Percentiles rank a stretch among this genome's conserved stretches.
These are phyloP conservation scores for Lactarius hatsudake DNA, from an alignment of 768 basidiomycete genomes.

Conservation along the genomic window DNA sequence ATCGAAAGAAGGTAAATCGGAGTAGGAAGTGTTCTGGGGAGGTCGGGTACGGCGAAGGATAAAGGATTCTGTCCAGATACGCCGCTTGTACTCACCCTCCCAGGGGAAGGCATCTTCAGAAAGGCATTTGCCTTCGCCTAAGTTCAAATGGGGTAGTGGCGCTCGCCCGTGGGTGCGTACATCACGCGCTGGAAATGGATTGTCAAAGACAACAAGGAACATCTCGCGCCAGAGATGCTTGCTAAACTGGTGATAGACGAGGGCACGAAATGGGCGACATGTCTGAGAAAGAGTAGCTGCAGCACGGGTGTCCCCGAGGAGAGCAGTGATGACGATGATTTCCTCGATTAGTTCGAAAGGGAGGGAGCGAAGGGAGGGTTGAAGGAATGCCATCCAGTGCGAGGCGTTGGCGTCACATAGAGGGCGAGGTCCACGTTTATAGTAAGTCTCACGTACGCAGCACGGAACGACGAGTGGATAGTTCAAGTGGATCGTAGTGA, in stretches of 20 bases:
- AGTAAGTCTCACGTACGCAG: slow-evolving; percentile 20
- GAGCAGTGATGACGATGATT: slow-evolving; percentile 33
- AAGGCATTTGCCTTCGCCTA: neutral
- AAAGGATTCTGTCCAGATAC: slow-evolving; percentile 32
- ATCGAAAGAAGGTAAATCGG: neutral
- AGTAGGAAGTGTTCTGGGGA: neutral
- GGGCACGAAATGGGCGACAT: slow-evolving; percentile 31
- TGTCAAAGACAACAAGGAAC: slow-evolving; percentile 39
- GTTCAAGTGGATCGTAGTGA: neutral
- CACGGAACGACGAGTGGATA: neutral
- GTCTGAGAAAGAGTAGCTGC: slow-evolving; percentile 36
- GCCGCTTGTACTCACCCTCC: slow-evolving; percentile 30
- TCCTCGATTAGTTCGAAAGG: slow-evolving; percentile 39
- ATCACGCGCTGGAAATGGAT: slow-evolving; percentile 29
- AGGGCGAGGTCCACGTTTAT: slow-evolving; percentile 6
- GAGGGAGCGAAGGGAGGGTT: slow-evolving; percentile 18
- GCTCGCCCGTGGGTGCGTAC: slow-evolving; percentile 7
- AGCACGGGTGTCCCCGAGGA: slow-evolving; percentile 28
- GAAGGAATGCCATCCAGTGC: neutral
- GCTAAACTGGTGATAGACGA: slow-evolving; percentile 36
- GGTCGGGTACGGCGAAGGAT: slow-evolving; percentile 24
- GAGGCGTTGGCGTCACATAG: no score
- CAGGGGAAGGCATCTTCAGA: slow-evolving; percentile 22
- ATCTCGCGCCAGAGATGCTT: slow-evolving; percentile 40
- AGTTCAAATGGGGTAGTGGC: neutral